Conservation (phyloP, 345 rosid species). For the Eucalyptus pauciflora region DNA sequence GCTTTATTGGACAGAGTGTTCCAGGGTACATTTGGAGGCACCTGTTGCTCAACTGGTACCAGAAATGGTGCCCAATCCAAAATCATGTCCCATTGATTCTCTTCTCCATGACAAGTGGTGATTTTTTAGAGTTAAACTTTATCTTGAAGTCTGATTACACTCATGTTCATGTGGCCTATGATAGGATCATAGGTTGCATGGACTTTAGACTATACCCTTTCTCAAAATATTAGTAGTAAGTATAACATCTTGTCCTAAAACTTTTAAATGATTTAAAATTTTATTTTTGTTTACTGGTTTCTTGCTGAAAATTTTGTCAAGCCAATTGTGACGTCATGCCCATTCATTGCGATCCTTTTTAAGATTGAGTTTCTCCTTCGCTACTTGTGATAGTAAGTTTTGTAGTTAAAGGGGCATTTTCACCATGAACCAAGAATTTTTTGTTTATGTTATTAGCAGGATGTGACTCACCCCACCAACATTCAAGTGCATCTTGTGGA, state of each 20-base stretch:
- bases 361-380: too few species aligned
- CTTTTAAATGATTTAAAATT: neutral
- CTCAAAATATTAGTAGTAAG: too few species aligned
- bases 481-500: neutral
- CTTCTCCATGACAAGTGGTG: neutral
- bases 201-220: too few species aligned
- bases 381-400: too few species aligned
- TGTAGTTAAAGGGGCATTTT: too few species aligned
- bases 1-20: too few species aligned
- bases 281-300: too few species aligned
- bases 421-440: neutral
- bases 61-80: neutral
- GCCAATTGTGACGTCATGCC: neutral
- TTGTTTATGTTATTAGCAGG: neutral
- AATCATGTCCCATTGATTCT: neutral
- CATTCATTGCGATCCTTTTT: accelerated
- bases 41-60: too few species aligned
- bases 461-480: neutral
- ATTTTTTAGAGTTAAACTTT: neutral
- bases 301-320: too few species aligned
- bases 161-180: neutral
- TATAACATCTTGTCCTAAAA: neutral
- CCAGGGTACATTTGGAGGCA: too few species aligned
- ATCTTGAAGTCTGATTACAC: neutral
- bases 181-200: too few species aligned